Percentiles rank a stretch among this genome's conserved stretches.
These are phyloP conservation scores for Ascochyta rabiei DNA, from an alignment of 2,329 filamentous ascomycete genomes.

Conservation along the genomic window DNA sequence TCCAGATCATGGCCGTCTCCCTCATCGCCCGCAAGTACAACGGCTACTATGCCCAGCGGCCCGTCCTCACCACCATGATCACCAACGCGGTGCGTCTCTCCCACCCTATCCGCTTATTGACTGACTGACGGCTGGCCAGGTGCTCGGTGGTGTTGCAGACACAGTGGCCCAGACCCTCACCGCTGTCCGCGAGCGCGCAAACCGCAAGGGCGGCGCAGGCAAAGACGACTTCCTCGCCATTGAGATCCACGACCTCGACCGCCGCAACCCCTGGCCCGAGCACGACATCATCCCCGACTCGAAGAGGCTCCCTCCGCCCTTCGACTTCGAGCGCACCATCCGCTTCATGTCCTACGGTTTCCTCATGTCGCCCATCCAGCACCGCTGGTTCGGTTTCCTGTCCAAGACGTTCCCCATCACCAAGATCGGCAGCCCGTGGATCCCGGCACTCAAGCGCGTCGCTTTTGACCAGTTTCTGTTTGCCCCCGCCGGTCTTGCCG, in stretches of 20 bases:
- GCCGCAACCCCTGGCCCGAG: constrained; percentile 71
- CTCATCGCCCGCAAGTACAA: constrained; percentile 88
- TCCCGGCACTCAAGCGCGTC: constrained; percentile 85
- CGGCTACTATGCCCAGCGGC: constrained; percentile 88
- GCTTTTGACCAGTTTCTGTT: constrained; percentile 93
- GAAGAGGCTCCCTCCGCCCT: constrained; percentile 73
- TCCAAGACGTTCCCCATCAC: constrained; percentile 82
- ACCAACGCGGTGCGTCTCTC: constrained; percentile 80
- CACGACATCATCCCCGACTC: constrained; percentile 70
- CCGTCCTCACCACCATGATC: constrained; percentile 98
- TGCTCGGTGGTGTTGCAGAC: constrained; percentile 93
- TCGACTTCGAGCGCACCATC: constrained; percentile 93
- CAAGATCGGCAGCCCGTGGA: constrained; percentile 70
- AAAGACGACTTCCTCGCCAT: constrained; percentile 78
- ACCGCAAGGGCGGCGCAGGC: constrained; percentile 66
- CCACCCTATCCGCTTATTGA: too few species aligned
- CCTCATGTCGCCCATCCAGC: constrained; percentile 92
- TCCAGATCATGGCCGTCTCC: constrained; percentile 86
- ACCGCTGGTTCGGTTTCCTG: constrained; percentile 93
- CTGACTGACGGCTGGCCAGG: constrained; percentile 20
- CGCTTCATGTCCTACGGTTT: constrained; percentile 98
- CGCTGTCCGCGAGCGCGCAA: constrained; percentile 71
- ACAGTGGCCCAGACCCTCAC: constrained; percentile 95
- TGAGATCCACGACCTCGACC: constrained; percentile 86
- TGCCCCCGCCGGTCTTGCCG: constrained; percentile 82